Conservation (phyloP, 176 grass and related monocot genomes). For the Tillandsia leiboldiana region DNA sequence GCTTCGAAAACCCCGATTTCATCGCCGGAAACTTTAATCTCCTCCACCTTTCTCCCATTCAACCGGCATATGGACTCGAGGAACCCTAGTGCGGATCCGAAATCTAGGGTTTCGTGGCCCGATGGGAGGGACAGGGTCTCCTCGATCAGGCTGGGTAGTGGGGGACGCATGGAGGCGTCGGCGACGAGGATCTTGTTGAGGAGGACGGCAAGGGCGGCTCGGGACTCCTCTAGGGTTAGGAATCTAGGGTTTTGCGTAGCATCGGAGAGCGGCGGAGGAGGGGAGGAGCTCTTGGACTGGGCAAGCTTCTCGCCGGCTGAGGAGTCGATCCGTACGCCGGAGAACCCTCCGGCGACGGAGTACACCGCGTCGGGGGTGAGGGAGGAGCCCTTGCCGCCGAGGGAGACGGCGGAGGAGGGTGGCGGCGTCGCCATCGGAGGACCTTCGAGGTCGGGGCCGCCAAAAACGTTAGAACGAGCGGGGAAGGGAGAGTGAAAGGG, state of each 20-base stretch:
- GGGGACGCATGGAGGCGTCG: conserved; percentile 29
- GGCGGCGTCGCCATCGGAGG: conserved; percentile 28
- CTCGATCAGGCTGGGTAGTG: conserved; percentile 26
- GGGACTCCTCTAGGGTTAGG: conserved; percentile 32
- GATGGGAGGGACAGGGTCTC: conserved; percentile 34
- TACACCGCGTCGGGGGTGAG: conserved; percentile 44
- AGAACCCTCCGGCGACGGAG: conserved; percentile 35
- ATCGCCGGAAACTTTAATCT: conserved; percentile 25
- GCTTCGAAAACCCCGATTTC: conserved; percentile 46
- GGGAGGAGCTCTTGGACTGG: conserved; percentile 17
- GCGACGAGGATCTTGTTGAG: conserved; percentile 78
- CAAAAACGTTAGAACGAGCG: conserved; percentile 33
- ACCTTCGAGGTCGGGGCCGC: neutral
- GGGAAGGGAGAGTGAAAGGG: neutral
- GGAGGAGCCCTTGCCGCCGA: conserved; percentile 60
- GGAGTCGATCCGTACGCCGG: conserved; percentile 38
- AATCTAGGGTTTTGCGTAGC: conserved; percentile 8
- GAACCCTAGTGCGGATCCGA: conserved; percentile 28
- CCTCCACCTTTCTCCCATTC: conserved; percentile 16
- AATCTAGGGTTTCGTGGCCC: conserved; percentile 31
- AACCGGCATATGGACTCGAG: conserved; percentile 25
- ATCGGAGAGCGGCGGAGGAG: conserved; percentile 8
- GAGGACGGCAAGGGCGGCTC: conserved; percentile 52
- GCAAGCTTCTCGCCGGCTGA: conserved; percentile 63
- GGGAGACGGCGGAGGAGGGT: conserved; percentile 25